Base-by-base conservation (phyloP, 2,329 filamentous ascomycete species). In the Penicillium sp. region DNA sequence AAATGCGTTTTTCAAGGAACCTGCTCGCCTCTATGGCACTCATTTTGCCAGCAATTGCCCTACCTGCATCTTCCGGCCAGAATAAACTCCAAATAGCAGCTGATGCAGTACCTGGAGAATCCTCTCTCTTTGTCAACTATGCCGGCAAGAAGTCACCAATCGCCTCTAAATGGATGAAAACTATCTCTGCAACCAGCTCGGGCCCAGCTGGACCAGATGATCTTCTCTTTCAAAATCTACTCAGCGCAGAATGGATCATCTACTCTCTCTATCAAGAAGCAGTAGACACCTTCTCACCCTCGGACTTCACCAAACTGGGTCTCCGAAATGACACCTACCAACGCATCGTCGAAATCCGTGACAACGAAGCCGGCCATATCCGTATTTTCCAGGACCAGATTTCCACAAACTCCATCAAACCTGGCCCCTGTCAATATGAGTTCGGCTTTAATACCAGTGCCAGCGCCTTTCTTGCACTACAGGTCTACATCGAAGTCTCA, bases 401-500 rank as follows among this genome's bases (percentile, higher is more conserved):
- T 6, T 34, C 31, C 13, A 7, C 13, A 12, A n/a, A n/a, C 15
- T 34, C 31, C 2, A n/a, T 34, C 13, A 34, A 34, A n/a, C 31
- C 31, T 7, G 31, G 31, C 13, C 31, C 31, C 2, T 34, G 31
- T 7, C n/a, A 34, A 34, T 34, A 34, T 15, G 31, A 34, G 6
- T 34, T 15, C 31, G 31, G 31, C 6, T n/a, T 34, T 5, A 13
- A 13, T 6, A 15, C 5, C 31, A 34, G 15, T 2, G 31, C 31
- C 13, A 34, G 13, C 31, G 15, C 15, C 13, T 34, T 46, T 44
- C 45, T 56, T 9, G 39, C 41, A 2, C 21, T 56, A 1, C 54
- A 56, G 47, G 49, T 50, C 28, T 53, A 48, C 36, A 29, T 56
- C 29, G 54, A 56, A 43, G 51, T 50, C 31, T 47, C 54, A 15